Evolutionary conservation across 108 stramenopile genomes (phyloP), one percentile per base, ranked within the genome.

Genomic region (Cyclotella choctawhatcheeana): DNA sequence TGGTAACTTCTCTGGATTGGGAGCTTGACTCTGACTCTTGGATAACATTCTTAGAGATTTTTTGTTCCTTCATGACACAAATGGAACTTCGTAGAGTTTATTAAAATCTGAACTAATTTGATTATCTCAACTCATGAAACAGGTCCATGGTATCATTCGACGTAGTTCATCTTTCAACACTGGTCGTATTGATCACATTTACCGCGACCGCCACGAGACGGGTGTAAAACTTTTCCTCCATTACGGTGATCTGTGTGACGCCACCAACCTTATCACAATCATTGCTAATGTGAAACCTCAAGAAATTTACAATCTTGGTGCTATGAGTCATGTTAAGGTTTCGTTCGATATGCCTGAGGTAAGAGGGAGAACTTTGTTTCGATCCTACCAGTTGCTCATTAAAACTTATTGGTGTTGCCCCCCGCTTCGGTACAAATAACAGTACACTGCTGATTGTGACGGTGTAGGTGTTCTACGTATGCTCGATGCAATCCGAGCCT

Each of bases 311-410:
- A 99, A 99, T 80, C 85, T 99, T 58, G 99, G 97, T 21, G 99
- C 99, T 55, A 98, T 98, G 98, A 95, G 93, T 85, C 99, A 99
- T 83, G 99, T 99, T 65, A 98, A 97, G 94, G 96, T 96, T 34
- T 96, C 94, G 43, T 99, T 99, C 73, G 98, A 99, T 67, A 99
- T 99, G 99, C 93, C 96, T 22, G 99, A 99, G 88, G 76, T 77
- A 64, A 77, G 68, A 21, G 29, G 20, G 30, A 45, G 37, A 40
- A 8, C 12, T 40, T 8, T 40, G 6, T n/a, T 5, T 5, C 50
- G n/a, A n/a, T n/a, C 5, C 21, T n/a, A n/a, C n/a, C 43, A 14
- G 7, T 44, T 44, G 12, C 43, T 44, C 14, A 44, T 12, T 14
- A 44, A 44, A 44, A 14, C 14, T 44, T 44, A 14, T 12, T 12